Base-by-base conservation (phyloP, 2,329 filamentous ascomycete species). In the Hypoxylon rubiginosum region DNA sequence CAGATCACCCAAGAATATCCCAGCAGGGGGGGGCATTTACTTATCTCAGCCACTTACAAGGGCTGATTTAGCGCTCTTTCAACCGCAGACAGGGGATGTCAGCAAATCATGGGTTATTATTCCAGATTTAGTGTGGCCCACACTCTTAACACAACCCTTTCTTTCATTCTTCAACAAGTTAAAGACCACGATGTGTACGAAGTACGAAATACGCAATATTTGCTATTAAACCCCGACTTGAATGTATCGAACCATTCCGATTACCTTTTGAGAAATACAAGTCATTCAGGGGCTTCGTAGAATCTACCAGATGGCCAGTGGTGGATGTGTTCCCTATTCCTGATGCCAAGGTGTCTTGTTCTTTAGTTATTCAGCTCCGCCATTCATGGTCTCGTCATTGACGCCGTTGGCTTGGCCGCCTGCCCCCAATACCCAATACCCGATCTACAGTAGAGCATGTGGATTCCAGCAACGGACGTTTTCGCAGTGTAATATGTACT, bases 41-140 rank as follows among this genome's bases (percentile, higher is more conserved):
- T 53, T 51, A 49, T 62, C 28, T 58, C 53, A 28, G 54, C 67
- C 67, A 69, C 52, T 69, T 55, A 65, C 55, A 46, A 43, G 19
- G 26, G 9, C 41, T 11, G 24, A 57, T 64, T 69, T 65, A 67
- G 67, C 67, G 67, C 67, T 61, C 39, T 41, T 28, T n/a, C 26
- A 32, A 52, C 2, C n/a, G 19, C 9, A 30, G 5, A 17, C 57
- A 64, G 53, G 59, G 57, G 45, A 11, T 13, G 17, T 52, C 57
- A 48, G 57, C 62, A 58, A 60, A 63, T 65, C 39, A 58, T 36
- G 15, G 11, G 21, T 9, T 21, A 13, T 1, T 28, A 30, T 1
- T 8, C 28, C 41, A 10, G 26, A n/a, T 49, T 24, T 34, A 48
- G 43, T 21, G 26, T 48, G 39, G 41, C 41, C 28, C n/a, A 46